Percentiles rank a stretch among this genome's conserved stretches.
These are phyloP conservation scores for Solanum rostratum DNA, from an alignment of 257 asterid species.

Conservation along the genomic window DNA sequence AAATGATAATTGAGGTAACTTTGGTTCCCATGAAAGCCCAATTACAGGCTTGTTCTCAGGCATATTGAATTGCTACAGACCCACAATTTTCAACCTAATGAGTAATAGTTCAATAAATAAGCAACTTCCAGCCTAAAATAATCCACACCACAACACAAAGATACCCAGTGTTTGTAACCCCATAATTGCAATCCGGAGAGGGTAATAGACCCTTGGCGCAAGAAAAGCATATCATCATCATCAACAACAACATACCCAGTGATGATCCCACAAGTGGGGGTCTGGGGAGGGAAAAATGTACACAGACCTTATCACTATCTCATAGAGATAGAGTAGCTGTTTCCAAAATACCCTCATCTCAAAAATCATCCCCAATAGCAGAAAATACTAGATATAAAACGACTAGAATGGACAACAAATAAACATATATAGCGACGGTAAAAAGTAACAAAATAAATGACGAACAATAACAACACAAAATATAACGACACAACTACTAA, in stretches of 20 bases:
- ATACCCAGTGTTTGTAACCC: not conserved
- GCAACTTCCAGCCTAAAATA: not conserved
- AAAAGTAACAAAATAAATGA: too few species aligned
- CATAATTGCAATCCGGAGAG: too few species aligned
- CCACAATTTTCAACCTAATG: not conserved
- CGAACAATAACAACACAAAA: too few species aligned
- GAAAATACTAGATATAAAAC: too few species aligned
- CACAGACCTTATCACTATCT: not conserved
- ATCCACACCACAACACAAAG: not conserved
- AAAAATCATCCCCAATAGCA: too few species aligned
- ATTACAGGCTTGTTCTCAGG: constrained; percentile 8
- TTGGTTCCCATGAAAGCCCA: constrained; percentile 80
- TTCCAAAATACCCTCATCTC: not conserved
- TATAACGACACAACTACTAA: too few species aligned
- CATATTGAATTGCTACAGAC: not conserved
- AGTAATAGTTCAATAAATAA: not conserved
- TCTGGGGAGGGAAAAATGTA: not conserved
- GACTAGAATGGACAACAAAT: too few species aligned
- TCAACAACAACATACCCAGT: not conserved
- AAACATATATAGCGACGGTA: too few species aligned
- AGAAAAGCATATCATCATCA: too few species aligned
- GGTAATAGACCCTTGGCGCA: too few species aligned
- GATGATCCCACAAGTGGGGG: not conserved
- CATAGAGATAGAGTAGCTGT: not conserved
- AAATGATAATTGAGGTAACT: constrained; percentile 23